Evolutionary conservation across 495 filamentous ascomycete species (phyloP), one percentile per base, ranked within the genome.

Genomic region (Chaetomium tenue): DNA sequence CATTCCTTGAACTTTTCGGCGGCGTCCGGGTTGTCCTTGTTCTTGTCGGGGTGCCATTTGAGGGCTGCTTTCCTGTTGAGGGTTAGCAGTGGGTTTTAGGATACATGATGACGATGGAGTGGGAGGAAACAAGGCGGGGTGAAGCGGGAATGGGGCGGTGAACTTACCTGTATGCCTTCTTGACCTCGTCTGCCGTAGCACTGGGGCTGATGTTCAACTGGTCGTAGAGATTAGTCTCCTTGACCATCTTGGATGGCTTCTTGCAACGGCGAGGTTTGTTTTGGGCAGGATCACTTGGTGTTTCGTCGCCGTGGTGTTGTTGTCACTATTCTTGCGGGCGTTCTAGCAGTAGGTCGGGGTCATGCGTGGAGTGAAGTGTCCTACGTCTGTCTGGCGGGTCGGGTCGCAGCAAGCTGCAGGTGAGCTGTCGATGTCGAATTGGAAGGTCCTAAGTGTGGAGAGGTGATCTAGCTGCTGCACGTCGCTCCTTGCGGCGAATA

Each of bases 41-140:
- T 98, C 82, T 98, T 98, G 77, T 98, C 94, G 0, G 94, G 94
- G 72, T 98, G 94, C 72, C 86, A 88, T 80, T 96, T 97, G 73
- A 98, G 78, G 51, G 94, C 95, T 44, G 85, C 83, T 82, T 94
- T 95, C 66, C 91, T 92, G 61, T 63, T 33, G 60, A 55, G 62
- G 63, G 68, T 71, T 65, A 73, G 65, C 63, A 44, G 46, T 56
- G 60, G 53, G 8, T 40, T 37, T 37, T 9, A 13, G 42, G 13
- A 44, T 61, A 23, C 3, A 11, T 50, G 68, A 22, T 58, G 62
- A 37, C 2, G 51, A 67, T 61, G 46, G 12, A 16, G 11, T 33
- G 40, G 40, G 1, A 37, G 33, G 5, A 47, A 16, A 13, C 28
- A 16, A 13, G 1, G 23, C 40, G 50, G 33, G n/a, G 25, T 2